Evolutionary conservation across 2,329 filamentous ascomycete species (phyloP).

Genomic region (Drechslerella stenobrocha): DNA sequence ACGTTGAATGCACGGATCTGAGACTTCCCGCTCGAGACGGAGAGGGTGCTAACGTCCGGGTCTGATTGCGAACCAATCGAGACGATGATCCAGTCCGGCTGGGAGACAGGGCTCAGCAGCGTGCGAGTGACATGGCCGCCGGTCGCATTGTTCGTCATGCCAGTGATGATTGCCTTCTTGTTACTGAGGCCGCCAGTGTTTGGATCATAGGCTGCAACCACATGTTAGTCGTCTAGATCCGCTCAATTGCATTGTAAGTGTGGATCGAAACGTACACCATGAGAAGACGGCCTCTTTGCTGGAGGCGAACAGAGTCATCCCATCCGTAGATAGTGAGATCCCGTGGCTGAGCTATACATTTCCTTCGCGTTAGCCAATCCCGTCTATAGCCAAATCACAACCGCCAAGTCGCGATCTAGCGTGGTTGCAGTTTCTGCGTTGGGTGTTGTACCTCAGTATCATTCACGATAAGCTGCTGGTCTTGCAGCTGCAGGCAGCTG

Average conservation of each 20-base stretch:
- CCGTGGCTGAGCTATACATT: slow-evolving; percentile 38
- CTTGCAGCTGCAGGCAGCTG: slow-evolving; percentile 35
- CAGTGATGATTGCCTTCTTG: slow-evolving; percentile 33
- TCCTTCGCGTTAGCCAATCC: neutral
- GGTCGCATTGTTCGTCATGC: slow-evolving; percentile 59
- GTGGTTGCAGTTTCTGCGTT: slow-evolving; percentile 12
- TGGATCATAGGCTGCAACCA: slow-evolving; percentile 27
- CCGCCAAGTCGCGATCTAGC: neutral
- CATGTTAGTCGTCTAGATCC: neutral
- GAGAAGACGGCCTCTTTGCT: slow-evolving; percentile 38
- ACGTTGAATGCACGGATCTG: slow-evolving; percentile 68
- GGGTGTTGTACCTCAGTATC: slow-evolving; percentile 29
- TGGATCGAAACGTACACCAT: slow-evolving; percentile 27
- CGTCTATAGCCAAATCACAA: neutral
- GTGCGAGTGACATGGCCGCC: slow-evolving; percentile 69
- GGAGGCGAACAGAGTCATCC: slow-evolving; percentile 41
- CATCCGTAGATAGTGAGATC: slow-evolving; percentile 39
- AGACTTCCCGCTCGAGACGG: slow-evolving; percentile 63
- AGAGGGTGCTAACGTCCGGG: slow-evolving; percentile 62
- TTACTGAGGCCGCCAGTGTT: slow-evolving; percentile 31
- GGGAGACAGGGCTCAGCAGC: slow-evolving; percentile 64
- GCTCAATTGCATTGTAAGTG: neutral
- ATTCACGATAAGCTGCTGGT: slow-evolving; percentile 44
- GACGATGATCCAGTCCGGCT: slow-evolving; percentile 64
- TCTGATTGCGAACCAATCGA: slow-evolving; percentile 68